These are phyloP conservation scores for Pythium vanterpoolii DNA, from an alignment of 352 stramenopile genomes.

Conservation along the genomic window DNA sequence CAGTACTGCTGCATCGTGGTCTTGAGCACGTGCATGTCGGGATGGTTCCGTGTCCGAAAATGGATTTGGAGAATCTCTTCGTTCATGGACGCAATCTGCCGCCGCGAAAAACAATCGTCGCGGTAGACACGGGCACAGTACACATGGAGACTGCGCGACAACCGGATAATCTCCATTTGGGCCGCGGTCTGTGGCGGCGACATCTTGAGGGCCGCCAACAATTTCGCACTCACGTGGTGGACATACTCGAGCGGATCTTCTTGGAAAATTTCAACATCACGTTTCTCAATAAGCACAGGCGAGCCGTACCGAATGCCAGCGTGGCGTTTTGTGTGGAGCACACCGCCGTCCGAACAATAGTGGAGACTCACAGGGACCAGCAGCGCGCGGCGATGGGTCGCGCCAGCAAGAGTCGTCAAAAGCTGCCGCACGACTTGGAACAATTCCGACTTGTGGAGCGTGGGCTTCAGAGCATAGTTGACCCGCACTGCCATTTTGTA, in stretches of 20 bases:
- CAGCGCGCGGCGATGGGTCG: conserved; percentile 42
- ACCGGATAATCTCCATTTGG: conserved; percentile 62
- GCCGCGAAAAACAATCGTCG: conserved; percentile 67
- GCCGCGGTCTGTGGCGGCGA: conserved; percentile 43
- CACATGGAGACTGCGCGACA: conserved; percentile 68
- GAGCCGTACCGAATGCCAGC: conserved; percentile 58
- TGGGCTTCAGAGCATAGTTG: conserved; percentile 36
- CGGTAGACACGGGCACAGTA: conserved; percentile 62
- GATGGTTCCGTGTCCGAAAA: conserved; percentile 67
- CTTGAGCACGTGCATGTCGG: conserved; percentile 67
- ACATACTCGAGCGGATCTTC: conserved; percentile 63
- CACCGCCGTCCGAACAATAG: conserved; percentile 47
- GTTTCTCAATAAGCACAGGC: conserved; percentile 56
- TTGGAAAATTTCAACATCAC: conserved; percentile 53
- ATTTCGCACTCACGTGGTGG: conserved; percentile 53
- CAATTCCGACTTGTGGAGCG: conserved; percentile 40
- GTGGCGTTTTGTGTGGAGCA: conserved; percentile 49
- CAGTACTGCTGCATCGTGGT: conserved; percentile 62
- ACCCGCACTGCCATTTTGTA: conserved; percentile 70
- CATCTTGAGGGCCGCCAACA: conserved; percentile 61
- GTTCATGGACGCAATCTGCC: conserved; percentile 77
- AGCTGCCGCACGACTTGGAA: conserved; percentile 55
- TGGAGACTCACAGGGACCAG: conserved; percentile 63
- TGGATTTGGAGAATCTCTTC: conserved; percentile 79
- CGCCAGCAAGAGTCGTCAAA: conserved; percentile 36